These are phyloP conservation scores for Cryptococcus deneoformans DNA, from an alignment of 1,284 basidiomycete genomes.

Conservation along the genomic window DNA sequence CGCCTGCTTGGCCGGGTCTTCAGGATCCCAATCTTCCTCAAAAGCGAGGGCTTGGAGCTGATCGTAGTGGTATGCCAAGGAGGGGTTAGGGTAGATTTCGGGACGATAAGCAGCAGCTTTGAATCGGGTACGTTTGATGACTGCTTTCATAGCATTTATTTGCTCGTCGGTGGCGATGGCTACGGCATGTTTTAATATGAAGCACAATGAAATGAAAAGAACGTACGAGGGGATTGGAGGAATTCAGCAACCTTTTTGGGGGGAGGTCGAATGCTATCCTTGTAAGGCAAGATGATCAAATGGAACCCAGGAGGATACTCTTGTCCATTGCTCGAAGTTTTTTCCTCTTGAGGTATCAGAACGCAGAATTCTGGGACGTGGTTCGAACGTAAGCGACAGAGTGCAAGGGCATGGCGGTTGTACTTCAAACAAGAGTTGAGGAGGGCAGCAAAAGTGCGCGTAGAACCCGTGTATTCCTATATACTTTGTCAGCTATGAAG, in stretches of 20 bases:
- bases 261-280: slow-evolving; percentile 84
- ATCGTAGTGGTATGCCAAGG: slow-evolving; percentile 78
- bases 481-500: background rate
- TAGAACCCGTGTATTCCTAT: slow-evolving; percentile 78
- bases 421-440: slow-evolving; percentile 79
- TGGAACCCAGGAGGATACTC: slow-evolving; percentile 87
- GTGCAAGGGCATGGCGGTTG: slow-evolving; percentile 74
- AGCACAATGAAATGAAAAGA: slow-evolving; percentile 17
- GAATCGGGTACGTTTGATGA: slow-evolving; percentile 75
- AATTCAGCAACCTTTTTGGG: slow-evolving; percentile 52
- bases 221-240: slow-evolving; percentile 57
- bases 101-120: slow-evolving; percentile 79
- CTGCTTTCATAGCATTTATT: slow-evolving; percentile 64
- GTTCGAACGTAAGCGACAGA: slow-evolving; percentile 69
- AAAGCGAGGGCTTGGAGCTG: slow-evolving; percentile 90
- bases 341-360: slow-evolving; percentile 84
- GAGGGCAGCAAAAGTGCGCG: slow-evolving; percentile 83
- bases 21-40: slow-evolving; percentile 75
- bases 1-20: slow-evolving; percentile 56
- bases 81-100: slow-evolving; percentile 88
- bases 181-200: too few species aligned
- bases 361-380: slow-evolving; percentile 77
- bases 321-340: slow-evolving; percentile 67
- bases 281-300: slow-evolving; percentile 84
- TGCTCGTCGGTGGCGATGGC: slow-evolving; percentile 61